Evolutionary conservation across 208 protist species (phyloP), one percentile per base, ranked within the genome.

Genomic region (Giardia muris): DNA sequence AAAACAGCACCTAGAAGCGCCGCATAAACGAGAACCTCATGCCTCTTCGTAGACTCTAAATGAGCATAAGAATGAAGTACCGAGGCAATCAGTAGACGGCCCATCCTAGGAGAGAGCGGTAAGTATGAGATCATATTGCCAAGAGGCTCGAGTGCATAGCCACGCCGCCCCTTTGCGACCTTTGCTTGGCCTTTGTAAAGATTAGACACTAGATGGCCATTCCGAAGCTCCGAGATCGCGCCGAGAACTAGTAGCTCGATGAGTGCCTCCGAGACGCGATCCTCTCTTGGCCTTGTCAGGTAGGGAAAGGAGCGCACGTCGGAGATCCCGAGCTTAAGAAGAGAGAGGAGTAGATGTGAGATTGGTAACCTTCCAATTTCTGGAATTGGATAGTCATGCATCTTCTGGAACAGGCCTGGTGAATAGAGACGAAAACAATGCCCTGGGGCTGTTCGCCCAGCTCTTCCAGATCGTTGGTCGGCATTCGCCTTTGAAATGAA

Each of bases 401-500:
- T 89, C 45, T 43, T 10, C 19, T 44, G 22, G 45, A 46, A 89
- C 42, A 89, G n/a, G 2, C 87, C 87, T 43, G 87, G 87, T 22
- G 87, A 47, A 90, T 47, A 47, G 0, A 90, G 89, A 43, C 87
- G 1, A n/a, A 90, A 90, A 1, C 43, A 3, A 46, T 90, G 87
- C 43, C 87, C 87, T 47, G 43, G 10, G 43, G 42, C n/a, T 47
- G 43, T 89, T 43, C 92, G 0, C 3, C 92, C 92, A 19, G 92
- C 92, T 87, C 92, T 46, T 30, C 92, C 92, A 30, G 87, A 39
- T 86, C 92, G 4, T 76, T 93, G 89, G 0, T 89, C n/a, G 0
- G 48, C 22, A 43, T 90, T 93, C 44, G 92, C 0, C 4, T 92
- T 48, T 47, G 87, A 2, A 2, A 2, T 2, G 4, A 47, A 47